Percentiles rank a stretch among this genome's conserved stretches.
Conservation (phyloP, 306 rosid genomes). For the Cicer arietinum region DNA sequence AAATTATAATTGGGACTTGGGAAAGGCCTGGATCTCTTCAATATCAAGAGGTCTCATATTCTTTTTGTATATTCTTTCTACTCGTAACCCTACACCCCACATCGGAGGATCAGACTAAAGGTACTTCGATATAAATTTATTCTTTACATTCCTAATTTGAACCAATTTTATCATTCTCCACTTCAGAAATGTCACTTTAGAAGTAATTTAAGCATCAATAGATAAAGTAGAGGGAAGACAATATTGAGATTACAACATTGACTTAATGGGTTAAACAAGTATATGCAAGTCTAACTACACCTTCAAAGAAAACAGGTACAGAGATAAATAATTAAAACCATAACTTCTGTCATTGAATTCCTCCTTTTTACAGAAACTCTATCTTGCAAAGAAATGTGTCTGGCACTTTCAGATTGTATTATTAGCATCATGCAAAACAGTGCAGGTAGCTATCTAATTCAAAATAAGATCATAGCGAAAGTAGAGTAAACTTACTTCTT, state of each 20-base stretch:
- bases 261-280: not conserved
- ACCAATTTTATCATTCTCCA: not conserved
- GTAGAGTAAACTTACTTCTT: constrained; percentile 71
- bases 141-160: not conserved
- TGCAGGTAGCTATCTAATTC: not conserved
- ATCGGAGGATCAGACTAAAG: not conserved
- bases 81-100: not conserved
- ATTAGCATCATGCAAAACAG: too few relatives aligned
- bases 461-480: not conserved
- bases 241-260: not conserved
- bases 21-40: not conserved
- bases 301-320: constrained; percentile 7
- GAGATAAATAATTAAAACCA: not conserved
- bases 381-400: constrained; percentile 4
- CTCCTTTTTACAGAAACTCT: not conserved
- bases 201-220: not conserved
- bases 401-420: too few relatives aligned
- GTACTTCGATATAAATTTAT: not conserved
- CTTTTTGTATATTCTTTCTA: not conserved
- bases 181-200: constrained; percentile 15
- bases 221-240: not conserved
- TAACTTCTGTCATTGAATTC: not conserved
- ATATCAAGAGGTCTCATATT: not conserved
- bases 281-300: constrained; percentile 14
- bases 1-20: too few relatives aligned